Evolutionary conservation across 345 rosid species (phyloP), one percentile per base, ranked within the genome.

Genomic region (Eucalyptus fibrosa): DNA sequence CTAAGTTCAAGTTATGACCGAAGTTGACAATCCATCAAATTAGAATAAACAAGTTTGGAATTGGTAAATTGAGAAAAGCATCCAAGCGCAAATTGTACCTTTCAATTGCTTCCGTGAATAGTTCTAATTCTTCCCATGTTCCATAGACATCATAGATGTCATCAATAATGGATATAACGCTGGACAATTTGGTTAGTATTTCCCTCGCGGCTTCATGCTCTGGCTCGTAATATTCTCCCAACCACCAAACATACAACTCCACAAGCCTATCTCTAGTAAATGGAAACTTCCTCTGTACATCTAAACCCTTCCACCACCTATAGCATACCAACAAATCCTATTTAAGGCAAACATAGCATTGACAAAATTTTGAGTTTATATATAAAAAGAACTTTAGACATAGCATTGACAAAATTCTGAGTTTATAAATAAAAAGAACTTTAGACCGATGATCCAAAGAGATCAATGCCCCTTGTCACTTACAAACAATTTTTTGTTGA

Each of bases 261-360:
- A 88, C 91, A 1, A 89, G 24, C 47, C 89, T 87, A 47, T 92
- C 91, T 86, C 92, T 69, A 19, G 90, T 89, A 88, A 62, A 90
- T 3, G 90, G 90, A 16, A 92, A 72, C 50, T 86, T 89, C 18
- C 7, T 50, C 3, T 21, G 18, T 19, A 92, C 21, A 53, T 88
- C 89, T 49, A 89, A 67, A n/a, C 83, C 91, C 62, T 91, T 89
- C 92, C 92, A 91, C 92, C 92, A 91, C 60, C 92, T 91, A 65
- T 30, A 49, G 3, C 7, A 26, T 30, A 30, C 21, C 11, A 8
- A 40, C 40, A 7, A 37, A 56, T 55, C 13, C 24, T 1, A 4
- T 30, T 32, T 15, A 51, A 30, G 19, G 67, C 49, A 8, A 10
- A 5, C 60, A 49, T 19, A 65, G 24, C 62, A 44, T 18, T n/a